Evolutionary conservation across 2,329 filamentous ascomycete genomes (phyloP), one percentile per base, ranked within the genome.

Genomic region (Clonostachys rosea): DNA sequence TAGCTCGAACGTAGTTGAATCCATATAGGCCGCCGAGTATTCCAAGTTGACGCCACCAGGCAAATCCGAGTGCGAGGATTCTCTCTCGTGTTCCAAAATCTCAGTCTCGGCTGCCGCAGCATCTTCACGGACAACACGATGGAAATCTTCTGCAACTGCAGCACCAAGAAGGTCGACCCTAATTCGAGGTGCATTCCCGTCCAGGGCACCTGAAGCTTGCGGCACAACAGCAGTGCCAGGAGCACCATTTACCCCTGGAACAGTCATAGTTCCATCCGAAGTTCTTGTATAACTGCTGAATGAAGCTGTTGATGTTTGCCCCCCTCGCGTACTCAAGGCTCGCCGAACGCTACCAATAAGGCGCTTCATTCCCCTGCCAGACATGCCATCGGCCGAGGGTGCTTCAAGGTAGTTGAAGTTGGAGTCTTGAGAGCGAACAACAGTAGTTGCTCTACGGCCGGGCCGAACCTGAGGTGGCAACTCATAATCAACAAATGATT

Each of bases 81-180:
- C 30, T 11, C 14, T 39, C 14, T n/a, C 17, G 14, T 39, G 36
- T 39, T 39, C 36, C 14, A n/a, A 39, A n/a, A n/a, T 39, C 45
- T 62, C 58, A 24, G 60, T 56, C 44, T 63, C 60, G 34, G 56
- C 24, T 30, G 24, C 70, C 12, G 70, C 71, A 9, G 72, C 72
- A 50, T 87, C 84, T 53, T 89, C 83, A 43, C 82, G 78, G 6
- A 94, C 78, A 10, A 86, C 86, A 55, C 79, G 80, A 60, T 87
- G 88, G 65, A 94, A 95, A 52, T 89, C 87, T 59, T 91, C 87
- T 1, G 83, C 80, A 24, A 88, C 81, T 53, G 83, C 83, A 12
- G 89, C 88, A n/a, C 89, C 87, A 1, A 97, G 75, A 1, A 92
- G 59, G 62, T 97, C 92, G 45, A 95, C 86, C 35, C 90, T 82